Evolutionary conservation across 1,139 yeast species (phyloP), one percentile per base, ranked within the genome.

Genomic region (Zygosaccharomyces sapae): DNA sequence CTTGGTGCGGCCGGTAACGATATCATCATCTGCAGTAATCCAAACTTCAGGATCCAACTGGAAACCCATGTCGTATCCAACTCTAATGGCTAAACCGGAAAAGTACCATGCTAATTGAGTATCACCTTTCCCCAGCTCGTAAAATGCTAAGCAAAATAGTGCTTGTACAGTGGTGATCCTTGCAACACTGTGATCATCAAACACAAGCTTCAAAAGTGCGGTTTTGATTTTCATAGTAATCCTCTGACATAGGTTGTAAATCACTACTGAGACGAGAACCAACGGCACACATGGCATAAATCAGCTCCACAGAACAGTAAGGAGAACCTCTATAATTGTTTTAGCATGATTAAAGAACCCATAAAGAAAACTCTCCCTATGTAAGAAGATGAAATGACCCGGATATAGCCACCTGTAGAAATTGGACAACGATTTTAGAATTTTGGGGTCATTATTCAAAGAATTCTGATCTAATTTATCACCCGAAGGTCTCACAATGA

Each of bases 361-460:
- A 49, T 70, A 72, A 40, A 81, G 64, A 56, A 81, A 81, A n/a
- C 84, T 79, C 56, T 81, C 87, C 49, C 87, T 66, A 55, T 79
- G 81, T 12, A 81, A 72, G 56, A 80, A 81, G 71, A 79, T 73
- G 57, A 78, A 78, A 55, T 79, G 77, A 49, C 80, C 84, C 1
- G 86, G 85, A 53, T 81, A 81, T 51, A 79, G 76, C 83, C 84
- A 80, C 25, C 75, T 75, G 60, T 81, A 81, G 58, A 81, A 81
- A 34, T 77, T 67, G 46, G 78, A 74, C 34, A 81, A 61, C 51
- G 82, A 77, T 41, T 74, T 71, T 29, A 79, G 45, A 13, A 66
- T 58, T 20, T 50, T 52, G 4, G 64, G 58, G 45, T 65, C 66
- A 13, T 55, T 59, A 41, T 61, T 61, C 2, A 65, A 48, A 31